These are phyloP conservation scores for Penicillium simplicissimum DNA, from an alignment of 495 filamentous ascomycete species.

Conservation along the genomic window DNA sequence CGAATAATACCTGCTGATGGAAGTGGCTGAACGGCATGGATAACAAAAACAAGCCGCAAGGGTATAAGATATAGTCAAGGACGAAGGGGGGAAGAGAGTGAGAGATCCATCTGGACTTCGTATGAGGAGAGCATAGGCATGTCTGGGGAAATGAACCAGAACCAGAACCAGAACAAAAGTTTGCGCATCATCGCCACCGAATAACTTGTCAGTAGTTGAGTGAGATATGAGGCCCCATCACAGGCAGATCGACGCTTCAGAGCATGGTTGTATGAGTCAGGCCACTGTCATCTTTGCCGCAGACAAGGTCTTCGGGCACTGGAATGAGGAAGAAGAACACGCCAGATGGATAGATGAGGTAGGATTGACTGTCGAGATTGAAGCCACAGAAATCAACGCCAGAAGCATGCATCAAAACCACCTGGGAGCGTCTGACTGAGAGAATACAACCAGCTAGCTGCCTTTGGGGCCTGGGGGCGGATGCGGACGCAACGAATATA, in stretches of 20 bases:
- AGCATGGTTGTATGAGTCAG: constrained; percentile 2
- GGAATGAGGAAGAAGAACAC: constrained; percentile 10
- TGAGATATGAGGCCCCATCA: constrained; percentile 26
- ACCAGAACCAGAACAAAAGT: constrained; percentile 13
- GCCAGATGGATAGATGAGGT: constrained; percentile 24
- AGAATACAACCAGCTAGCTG: neutral
- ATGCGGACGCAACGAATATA: constrained; percentile 11
- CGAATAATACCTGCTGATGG: neutral
- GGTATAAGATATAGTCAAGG: constrained; percentile 18
- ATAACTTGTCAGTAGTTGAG: constrained; percentile 22
- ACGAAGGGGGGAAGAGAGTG: constrained; percentile 1
- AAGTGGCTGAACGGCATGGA: constrained; percentile 10
- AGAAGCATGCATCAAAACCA: constrained; percentile 7
- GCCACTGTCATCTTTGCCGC: constrained; percentile 11
- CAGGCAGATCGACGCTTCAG: constrained; percentile 20
- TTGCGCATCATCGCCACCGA: constrained; percentile 24
- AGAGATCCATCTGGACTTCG: constrained; percentile 11
- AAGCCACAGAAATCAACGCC: constrained; percentile 10
- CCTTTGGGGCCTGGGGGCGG: constrained; percentile 4
- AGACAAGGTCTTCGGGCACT: constrained; percentile 8
- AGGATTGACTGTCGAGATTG: constrained; percentile 18
- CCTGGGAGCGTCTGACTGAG: constrained; percentile 4
- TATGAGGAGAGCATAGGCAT: constrained; percentile 12
- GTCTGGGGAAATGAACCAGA: constrained; percentile 11
- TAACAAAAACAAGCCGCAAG: neutral